Evolutionary conservation across 331 rosid genomes (phyloP).

Genomic region (Quercus lobata): DNA sequence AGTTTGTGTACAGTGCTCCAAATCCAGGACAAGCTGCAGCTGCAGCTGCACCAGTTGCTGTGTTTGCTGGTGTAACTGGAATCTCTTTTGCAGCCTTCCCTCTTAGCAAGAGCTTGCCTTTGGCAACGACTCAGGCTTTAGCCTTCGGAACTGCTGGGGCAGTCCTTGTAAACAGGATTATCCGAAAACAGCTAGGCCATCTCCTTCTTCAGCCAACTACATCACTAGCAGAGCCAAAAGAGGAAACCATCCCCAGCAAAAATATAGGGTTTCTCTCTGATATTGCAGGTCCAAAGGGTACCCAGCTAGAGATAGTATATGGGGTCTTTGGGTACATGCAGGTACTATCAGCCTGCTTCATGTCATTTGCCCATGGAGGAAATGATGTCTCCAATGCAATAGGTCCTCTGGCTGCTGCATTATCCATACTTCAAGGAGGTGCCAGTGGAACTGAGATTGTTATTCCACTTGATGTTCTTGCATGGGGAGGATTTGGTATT

Average conservation of each 20-base stretch:
- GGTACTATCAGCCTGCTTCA: conserved; percentile 93
- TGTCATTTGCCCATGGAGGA: conserved; percentile 98
- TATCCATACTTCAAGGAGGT: conserved; percentile 81
- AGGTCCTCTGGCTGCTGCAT: conserved; percentile 91
- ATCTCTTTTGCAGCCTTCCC: conserved; percentile 82
- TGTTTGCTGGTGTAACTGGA: conserved; percentile 65
- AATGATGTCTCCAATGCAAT: conserved; percentile 96
- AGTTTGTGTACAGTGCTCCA: conserved; percentile 94
- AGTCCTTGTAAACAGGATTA: conserved; percentile 52
- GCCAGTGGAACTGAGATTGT: conserved; percentile 56
- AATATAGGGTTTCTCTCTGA: conserved; percentile 71
- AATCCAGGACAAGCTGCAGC: conserved; percentile 99
- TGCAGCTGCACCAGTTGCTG: conserved; percentile 91
- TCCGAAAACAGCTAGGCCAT: conserved; percentile 85
- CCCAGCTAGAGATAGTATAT: conserved; percentile 87
- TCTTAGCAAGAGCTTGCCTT: conserved; percentile 51
- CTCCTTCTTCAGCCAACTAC: conserved; percentile 54
- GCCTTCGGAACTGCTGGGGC: conserved; percentile 73
- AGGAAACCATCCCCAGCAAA: conserved; percentile 33
- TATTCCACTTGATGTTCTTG: conserved; percentile 89
- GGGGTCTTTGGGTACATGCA: conserved; percentile 98
- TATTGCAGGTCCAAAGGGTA: conserved; percentile 86
- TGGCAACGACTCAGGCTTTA: conserved; percentile 65
- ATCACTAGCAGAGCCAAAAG: conserved; percentile 36
- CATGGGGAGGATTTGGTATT: conserved; percentile 99